These are phyloP conservation scores for Vigna reflexopilosa DNA, from an alignment of 306 rosid genomes.

Conservation along the genomic window DNA sequence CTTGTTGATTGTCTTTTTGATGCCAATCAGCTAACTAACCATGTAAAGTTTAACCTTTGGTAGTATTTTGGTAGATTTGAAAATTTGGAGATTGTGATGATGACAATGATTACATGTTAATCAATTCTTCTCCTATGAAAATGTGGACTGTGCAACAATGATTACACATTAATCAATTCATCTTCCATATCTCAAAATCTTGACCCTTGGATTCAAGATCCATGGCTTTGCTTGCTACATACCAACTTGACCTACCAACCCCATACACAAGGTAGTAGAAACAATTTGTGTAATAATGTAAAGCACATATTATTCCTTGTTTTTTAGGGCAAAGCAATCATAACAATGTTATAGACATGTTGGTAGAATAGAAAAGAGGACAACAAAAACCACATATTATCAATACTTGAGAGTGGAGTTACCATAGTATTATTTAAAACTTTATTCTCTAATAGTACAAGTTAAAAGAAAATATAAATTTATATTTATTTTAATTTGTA, in stretches of 20 bases:
- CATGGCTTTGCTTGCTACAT: constrained; percentile 39
- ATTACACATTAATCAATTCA: constrained; percentile 41
- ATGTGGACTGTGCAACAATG: constrained; percentile 42
- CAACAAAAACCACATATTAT: neutral
- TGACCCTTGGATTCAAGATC: constrained; percentile 18
- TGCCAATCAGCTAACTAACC: constrained; percentile 42
- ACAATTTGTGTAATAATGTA: constrained; percentile 10
- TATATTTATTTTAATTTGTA: too few relatives aligned
- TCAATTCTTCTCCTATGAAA: constrained; percentile 45
- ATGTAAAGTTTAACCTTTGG: constrained; percentile 37
- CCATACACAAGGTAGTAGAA: constrained; percentile 32
- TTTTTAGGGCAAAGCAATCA: constrained; percentile 3
- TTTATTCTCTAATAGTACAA: too few relatives aligned
- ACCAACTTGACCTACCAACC: constrained; percentile 43
- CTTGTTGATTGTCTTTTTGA: constrained; percentile 14
- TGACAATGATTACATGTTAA: constrained; percentile 51
- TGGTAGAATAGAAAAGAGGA: neutral
- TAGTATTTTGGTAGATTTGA: constrained; percentile 46
- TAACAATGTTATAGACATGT: constrained; percentile 15
- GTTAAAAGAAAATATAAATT: too few relatives aligned
- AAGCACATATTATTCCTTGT: neutral
- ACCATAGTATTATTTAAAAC: too few relatives aligned
- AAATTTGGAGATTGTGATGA: constrained; percentile 45
- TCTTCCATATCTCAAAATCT: constrained; percentile 27
- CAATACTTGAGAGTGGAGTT: too few relatives aligned